phyloP scores from a whole-genome alignment of 345 rosid species.

The Eucalyptus regnans region DNA sequence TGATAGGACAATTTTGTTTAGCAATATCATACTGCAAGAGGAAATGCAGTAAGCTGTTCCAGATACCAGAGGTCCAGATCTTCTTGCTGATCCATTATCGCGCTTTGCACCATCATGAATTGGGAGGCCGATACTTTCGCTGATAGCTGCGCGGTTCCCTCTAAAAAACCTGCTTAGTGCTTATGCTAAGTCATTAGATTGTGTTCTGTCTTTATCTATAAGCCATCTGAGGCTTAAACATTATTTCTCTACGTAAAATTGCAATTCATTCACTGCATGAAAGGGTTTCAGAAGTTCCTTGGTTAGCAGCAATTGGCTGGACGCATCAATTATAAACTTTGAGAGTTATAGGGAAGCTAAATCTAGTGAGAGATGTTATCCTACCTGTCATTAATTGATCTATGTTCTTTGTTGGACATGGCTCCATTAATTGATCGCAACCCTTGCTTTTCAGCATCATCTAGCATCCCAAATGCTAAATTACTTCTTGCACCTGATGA shows the following conservation, averaged over 20 bases:
- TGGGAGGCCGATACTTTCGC: background rate
- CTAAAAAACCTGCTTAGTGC: slow-evolving; percentile 34
- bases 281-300: background rate
- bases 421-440: slow-evolving; percentile 15
- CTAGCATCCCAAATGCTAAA: slow-evolving; percentile 17
- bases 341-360: background rate
- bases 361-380: background rate
- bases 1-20: slow-evolving; percentile 79
- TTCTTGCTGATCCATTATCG: slow-evolving; percentile 30
- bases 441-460: slow-evolving; percentile 23
- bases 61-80: slow-evolving; percentile 61
- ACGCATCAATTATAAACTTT: background rate
- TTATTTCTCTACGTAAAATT: background rate
- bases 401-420: slow-evolving; percentile 13
- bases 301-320: background rate
- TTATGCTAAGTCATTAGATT: background rate
- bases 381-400: slow-evolving; percentile 52
- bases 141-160: slow-evolving; percentile 21
- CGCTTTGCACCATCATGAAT: slow-evolving; percentile 21
- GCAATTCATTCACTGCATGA: background rate
- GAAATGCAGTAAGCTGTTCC: slow-evolving; percentile 90
- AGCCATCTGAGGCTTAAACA: background rate
- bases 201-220: background rate
- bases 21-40: slow-evolving; percentile 84
- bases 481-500: slow-evolving; percentile 7